Evolutionary conservation across 768 basidiomycete species (phyloP).

Genomic region (Tephrocybe sp.): DNA sequence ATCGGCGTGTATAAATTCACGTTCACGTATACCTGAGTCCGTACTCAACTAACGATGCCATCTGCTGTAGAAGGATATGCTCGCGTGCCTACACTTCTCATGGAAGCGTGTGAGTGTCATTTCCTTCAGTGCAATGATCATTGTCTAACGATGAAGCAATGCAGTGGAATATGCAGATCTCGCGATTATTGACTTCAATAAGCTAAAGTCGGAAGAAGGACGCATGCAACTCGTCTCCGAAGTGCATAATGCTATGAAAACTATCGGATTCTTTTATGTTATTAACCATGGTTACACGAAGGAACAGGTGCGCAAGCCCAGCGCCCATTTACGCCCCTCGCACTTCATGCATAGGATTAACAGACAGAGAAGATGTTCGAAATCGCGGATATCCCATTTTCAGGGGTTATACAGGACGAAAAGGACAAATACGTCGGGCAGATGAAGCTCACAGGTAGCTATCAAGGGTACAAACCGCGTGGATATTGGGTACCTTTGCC

Average conservation of each 20-base stretch:
- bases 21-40: too few species aligned
- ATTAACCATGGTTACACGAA: conserved; percentile 43
- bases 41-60: too few species aligned
- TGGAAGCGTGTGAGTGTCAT: too few species aligned
- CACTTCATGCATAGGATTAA: background rate
- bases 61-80: too few species aligned
- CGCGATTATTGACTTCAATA: conserved; percentile 49
- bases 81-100: too few species aligned
- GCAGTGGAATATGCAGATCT: conserved; percentile 44
- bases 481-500: conserved; percentile 43
- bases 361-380: conserved; percentile 45
- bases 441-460: conserved; percentile 42
- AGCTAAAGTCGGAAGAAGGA: conserved; percentile 32
- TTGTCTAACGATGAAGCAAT: too few species aligned
- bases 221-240: conserved; percentile 34
- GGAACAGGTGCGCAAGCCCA: conserved; percentile 28
- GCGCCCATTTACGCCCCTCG: background rate
- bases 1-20: too few species aligned
- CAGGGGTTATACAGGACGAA: conserved; percentile 37
- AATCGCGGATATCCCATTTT: conserved; percentile 43
- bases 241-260: conserved; percentile 42
- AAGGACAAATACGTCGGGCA: conserved; percentile 35
- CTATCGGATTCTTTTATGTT: conserved; percentile 46
- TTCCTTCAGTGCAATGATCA: too few species aligned
- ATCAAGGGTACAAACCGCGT: conserved; percentile 51